Base-by-base conservation (phyloP, 2,329 filamentous ascomycete species). In the Mollisia scopiformis region DNA sequence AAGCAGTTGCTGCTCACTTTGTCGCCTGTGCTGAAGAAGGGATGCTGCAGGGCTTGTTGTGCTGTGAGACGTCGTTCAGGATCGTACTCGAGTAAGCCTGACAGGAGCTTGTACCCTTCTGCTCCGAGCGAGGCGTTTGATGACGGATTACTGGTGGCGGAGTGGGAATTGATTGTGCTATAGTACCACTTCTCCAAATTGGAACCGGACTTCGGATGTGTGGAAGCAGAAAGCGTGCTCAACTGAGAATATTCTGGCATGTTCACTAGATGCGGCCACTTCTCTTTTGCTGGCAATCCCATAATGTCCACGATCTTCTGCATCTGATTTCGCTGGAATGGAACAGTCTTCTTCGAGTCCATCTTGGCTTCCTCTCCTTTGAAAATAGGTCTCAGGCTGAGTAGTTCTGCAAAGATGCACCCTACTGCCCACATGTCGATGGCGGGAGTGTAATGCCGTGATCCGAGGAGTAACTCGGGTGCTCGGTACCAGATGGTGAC, bases 401-500 rank as follows among this genome's bases (percentile, higher is more conserved):
- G 79, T 2, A 99, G 81, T 75, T 99, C 95, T 2, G 95, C 95
- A 72, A 99, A 98, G 71, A 99, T 99, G 75, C 95, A 99, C 0
- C 95, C 95, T 0, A 99, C 88, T 2, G 95, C 95, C 95, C 95
- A 99, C 76, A 98, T 88, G 75, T 99, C 95, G 66, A 99, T 92
- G 23, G 95, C 94, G 0, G 95, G 93, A 0, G 95, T 98, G 78
- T 99, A 99, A 75, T 99, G 95, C n/a, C 91, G 86, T 53, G 89
- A 92, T 2, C 95, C 95, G 2, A 99, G 86, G 1, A 99, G 85
- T 3, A 99, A 83, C 75, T 99, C 95, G 0, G 95, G 95, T 0
- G 95, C 95, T 23, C 95, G 91, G 72, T 99, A 99, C 95, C 95
- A 99, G 65, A 99, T 99, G 0, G 95, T 99, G 14, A 99, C 95